Evolutionary conservation across 257 asterid species (phyloP).

Genomic region (Mentha longifolia): DNA sequence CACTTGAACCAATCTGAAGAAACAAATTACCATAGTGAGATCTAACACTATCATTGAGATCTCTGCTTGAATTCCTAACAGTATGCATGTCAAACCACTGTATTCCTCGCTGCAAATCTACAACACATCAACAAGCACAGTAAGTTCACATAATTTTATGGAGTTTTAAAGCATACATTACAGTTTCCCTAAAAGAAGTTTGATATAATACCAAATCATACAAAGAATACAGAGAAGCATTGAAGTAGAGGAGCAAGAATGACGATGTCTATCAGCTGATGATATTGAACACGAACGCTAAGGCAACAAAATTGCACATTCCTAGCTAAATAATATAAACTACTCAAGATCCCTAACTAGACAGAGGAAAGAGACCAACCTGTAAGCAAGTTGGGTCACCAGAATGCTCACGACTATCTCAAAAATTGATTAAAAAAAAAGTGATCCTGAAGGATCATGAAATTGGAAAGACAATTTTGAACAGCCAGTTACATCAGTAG

Average conservation of each 20-base stretch:
- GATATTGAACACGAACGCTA: neutral
- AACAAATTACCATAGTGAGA: conserved; percentile 76
- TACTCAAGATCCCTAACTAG: conserved; percentile 3
- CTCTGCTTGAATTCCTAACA: conserved; percentile 88
- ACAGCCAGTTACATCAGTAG: neutral
- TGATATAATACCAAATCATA: conserved; percentile 11
- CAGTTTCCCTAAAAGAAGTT: neutral
- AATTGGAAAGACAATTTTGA: neutral
- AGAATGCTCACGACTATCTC: neutral
- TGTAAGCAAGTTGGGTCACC: neutral
- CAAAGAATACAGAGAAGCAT: conserved; percentile 4
- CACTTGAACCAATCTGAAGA: conserved; percentile 15
- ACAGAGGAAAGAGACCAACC: conserved; percentile 5
- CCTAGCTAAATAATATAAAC: conserved; percentile 16
- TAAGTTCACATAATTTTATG: conserved; percentile 35
- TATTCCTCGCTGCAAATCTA: conserved; percentile 95
- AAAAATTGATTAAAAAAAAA: conserved; percentile 16
- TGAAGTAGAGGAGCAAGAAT: neutral
- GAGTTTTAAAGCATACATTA: conserved; percentile 14
- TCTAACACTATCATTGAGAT: conserved; percentile 79
- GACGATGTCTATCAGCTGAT: conserved; percentile 3
- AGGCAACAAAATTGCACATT: conserved; percentile 1
- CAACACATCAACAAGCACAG: conserved; percentile 32
- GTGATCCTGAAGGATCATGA: neutral
- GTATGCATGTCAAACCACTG: conserved; percentile 69